These are phyloP conservation scores for Ascochyta pisi DNA, from an alignment of 2,329 filamentous ascomycete species.

Conservation along the genomic window DNA sequence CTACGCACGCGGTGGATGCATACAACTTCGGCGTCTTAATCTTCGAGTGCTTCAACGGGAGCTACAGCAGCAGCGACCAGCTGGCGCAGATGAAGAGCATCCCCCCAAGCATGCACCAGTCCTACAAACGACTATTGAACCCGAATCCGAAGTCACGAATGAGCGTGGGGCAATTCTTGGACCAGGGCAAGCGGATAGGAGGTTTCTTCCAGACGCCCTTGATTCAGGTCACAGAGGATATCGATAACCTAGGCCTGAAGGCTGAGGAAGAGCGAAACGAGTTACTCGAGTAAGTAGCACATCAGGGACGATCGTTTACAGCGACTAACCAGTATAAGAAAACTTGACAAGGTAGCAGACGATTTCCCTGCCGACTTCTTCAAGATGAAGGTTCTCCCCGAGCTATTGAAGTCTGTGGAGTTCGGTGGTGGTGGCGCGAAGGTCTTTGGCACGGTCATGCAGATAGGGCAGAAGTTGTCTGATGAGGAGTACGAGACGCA, in stretches of 20 bases:
- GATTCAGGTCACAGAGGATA: conserved; percentile 89
- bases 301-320: not conserved
- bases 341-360: conserved; percentile 84
- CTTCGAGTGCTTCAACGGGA: conserved; percentile 90
- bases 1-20: conserved; percentile 81
- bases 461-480: conserved; percentile 85
- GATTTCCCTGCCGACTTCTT: conserved; percentile 99
- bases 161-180: conserved; percentile 83
- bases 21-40: conserved; percentile 86
- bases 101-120: conserved; percentile 85
- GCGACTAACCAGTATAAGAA: conserved; percentile 50
- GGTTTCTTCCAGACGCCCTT: conserved; percentile 93
- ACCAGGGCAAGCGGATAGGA: conserved; percentile 81
- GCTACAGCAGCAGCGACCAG: conserved; percentile 77
- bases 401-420: conserved; percentile 97
- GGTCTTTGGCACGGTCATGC: conserved; percentile 85
- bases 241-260: conserved; percentile 92
- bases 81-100: conserved; percentile 85
- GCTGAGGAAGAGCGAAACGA: conserved; percentile 81
- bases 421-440: conserved; percentile 95
- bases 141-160: conserved; percentile 88
- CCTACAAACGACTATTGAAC: conserved; percentile 88
- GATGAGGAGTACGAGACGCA: conserved; percentile 88
- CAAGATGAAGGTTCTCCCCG: conserved; percentile 94
- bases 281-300: conserved; percentile 69